Evolutionary conservation across 441 rosid genomes (phyloP), one percentile per base, ranked within the genome.

Genomic region (Iberis amara): DNA sequence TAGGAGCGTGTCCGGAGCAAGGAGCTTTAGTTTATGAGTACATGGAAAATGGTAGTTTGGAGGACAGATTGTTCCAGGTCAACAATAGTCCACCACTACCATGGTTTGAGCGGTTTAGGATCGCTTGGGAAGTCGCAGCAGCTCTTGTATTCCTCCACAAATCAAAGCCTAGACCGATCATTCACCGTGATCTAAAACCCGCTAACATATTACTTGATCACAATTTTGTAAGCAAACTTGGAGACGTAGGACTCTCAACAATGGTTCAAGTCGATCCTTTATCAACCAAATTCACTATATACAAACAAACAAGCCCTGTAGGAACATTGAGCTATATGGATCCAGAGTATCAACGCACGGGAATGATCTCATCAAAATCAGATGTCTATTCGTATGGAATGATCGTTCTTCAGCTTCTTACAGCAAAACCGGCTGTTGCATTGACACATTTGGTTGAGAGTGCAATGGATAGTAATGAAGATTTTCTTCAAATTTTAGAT

Each of bases 41-140:
- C 62, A 66, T 66, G 71, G 66, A 66, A 36, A 66, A 60, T 40
- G 71, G 71, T 60, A 66, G 62, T 56, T 41, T 66, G 52, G 71
- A 66, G 38, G 71, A 66, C 10, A 73, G 91, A 49, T 59, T 91
- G 38, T 72, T 70, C 44, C 62, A 55, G 46, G 77, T 61, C 73
- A 70, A 79, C 67, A 66, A 79, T 14, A 69, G 82, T 10, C 80
- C 74, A 0, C 76, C 95, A 21, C 78, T 91, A 32, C 98, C 96
- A 0, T 91, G 98, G 98, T 87, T 76, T 55, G 80, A 81, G 53
- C 74, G 98, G 48, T 76, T 62, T 68, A 77, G 79, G 52, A 87
- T 91, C n/a, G 96, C 94, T 43, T 91, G 94, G 90, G 96, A 91
- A 80, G 80, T 91, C 2, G 96, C 95, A 41, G 83, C 86, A 0